A percentile compares a stretch with the other conserved stretches of the same genome.
These are phyloP conservation scores for Hyphopichia wangnamkhiaoensis DNA, from an alignment of 1,139 yeast genomes.

Conservation along the genomic window DNA sequence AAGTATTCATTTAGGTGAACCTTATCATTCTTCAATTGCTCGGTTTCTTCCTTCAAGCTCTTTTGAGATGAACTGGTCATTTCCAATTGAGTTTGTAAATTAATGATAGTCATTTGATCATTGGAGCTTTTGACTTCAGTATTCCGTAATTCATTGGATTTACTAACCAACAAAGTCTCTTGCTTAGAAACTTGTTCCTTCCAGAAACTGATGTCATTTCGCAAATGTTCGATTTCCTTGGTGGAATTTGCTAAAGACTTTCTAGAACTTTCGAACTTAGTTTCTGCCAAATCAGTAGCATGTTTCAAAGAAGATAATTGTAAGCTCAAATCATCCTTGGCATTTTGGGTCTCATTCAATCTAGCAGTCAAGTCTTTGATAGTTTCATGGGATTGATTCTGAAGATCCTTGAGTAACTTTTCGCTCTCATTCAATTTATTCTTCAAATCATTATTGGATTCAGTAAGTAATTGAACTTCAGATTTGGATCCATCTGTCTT, in stretches of 20 bases:
- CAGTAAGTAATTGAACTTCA: conserved; percentile 28
- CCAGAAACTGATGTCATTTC: conserved; percentile 45
- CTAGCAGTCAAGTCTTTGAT: conserved; percentile 28
- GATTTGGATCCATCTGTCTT: conserved; percentile 10
- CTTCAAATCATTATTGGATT: conserved; percentile 29
- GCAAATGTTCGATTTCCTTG: conserved; percentile 50
- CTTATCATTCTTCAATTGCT: conserved; percentile 59
- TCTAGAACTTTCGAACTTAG: conserved; percentile 31
- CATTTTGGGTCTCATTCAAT: conserved; percentile 24
- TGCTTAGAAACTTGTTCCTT: conserved; percentile 58
- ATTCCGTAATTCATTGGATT: conserved; percentile 56
- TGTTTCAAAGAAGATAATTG: conserved; percentile 32
- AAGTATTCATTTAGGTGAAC: conserved; percentile 59
- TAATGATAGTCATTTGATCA: conserved; percentile 47
- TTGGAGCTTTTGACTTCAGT: conserved; percentile 53
- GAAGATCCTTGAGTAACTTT: conserved; percentile 29
- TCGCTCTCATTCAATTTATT: conserved; percentile 31
- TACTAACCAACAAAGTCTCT: conserved; percentile 53
- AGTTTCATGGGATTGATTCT: conserved; percentile 25
- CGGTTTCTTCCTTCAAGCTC: conserved; percentile 56
- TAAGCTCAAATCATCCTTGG: conserved; percentile 33
- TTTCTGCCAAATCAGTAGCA: conserved; percentile 35
- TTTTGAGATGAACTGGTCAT: conserved; percentile 51
- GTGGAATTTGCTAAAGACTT: conserved; percentile 45
- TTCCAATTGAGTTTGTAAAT: conserved; percentile 56